Evolutionary conservation across 176 grass and related monocot genomes (phyloP), one percentile per base, ranked within the genome.

Genomic region (Dactylis glomerata): DNA sequence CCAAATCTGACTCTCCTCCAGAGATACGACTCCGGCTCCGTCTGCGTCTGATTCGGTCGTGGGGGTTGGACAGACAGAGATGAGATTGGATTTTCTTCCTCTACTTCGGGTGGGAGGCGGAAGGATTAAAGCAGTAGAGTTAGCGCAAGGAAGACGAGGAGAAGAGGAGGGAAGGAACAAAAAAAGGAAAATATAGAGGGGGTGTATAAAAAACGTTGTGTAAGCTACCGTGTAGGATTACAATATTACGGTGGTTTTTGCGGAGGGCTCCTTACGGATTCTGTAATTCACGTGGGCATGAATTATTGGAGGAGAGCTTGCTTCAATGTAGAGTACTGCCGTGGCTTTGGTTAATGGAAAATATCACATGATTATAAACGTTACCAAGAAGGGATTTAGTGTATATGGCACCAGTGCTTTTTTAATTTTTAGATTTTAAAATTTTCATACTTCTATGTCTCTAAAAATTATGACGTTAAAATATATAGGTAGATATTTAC

Each of bases 271-370:
- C 78, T 89, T 86, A 0, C 7, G 0, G 23, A 34, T 63, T 82
- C 3, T 13, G 0, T 6, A 50, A 79, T 86, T 90, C 10, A 46
- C 65, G 45, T 65, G 10, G 4, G 45, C 3, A 16, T 76, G 58
- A 89, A 85, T 85, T 81, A 89, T 85, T 75, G 82, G 54, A 44
- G 57, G 46, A 41, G 52, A 51, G 24, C 33, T 81, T 67, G 55
- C 46, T 49, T 49, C 41, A n/a, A n/a, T n/a, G n/a, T n/a, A n/a
- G n/a, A n/a, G n/a, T n/a, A n/a, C n/a, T n/a, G n/a, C n/a, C n/a
- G n/a, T n/a, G n/a, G n/a, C n/a, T n/a, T n/a, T n/a, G n/a, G n/a
- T n/a, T n/a, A n/a, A n/a, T n/a, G n/a, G n/a, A n/a, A n/a, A n/a
- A n/a, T n/a, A n/a, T n/a, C n/a, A n/a, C n/a, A n/a, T n/a, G n/a